Evolutionary conservation across 2,329 filamentous ascomycete genomes (phyloP), one percentile per base, ranked within the genome.

Genomic region (Paecilomyces formosus): DNA sequence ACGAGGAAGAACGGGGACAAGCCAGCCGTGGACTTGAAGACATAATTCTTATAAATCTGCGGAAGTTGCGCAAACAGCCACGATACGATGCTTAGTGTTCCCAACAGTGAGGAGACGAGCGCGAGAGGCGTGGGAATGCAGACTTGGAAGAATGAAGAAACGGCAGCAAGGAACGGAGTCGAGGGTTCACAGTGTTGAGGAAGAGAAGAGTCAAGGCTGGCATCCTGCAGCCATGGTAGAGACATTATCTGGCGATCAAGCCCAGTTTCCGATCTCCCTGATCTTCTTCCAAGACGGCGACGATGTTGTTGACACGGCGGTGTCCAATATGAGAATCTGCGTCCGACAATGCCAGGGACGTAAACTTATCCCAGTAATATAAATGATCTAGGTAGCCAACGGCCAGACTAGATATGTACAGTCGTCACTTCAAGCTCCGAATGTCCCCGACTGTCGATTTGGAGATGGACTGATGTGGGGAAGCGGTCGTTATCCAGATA

Each of bases 21-120:
- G 0, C 86, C 85, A 1, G 85, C 85, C 0, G 85, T 87, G 12
- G 85, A 87, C 65, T 85, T 79, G 21, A 87, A 70, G 56, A 78
- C 78, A 68, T 84, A 84, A 68, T 88, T 88, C 75, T 88, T 88
- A 74, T 83, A 86, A 62, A 88, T 87, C 66, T 88, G 86, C 1
- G 86, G 86, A 28, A 88, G 75, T 69, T 88, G 86, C 12, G 86
- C 86, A 68, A 87, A 88, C 1, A 88, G 78, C 86, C 86, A 88
- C 51, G 85, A 83, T 55, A 86, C 64, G 60, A 88, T 88, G 66
- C 84, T 87, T 60, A 85, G 74, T 0, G 78, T 80, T 21, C 86
- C 86, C 56, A 88, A 77, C 2, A 81, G 61, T 5, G 83, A 85
- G 22, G 86, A 88, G 58, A 85, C 62, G 60, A 88, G 78, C 22